Evolutionary conservation across 768 basidiomycete genomes (phyloP).

Genomic region (Sarcodon sp.): DNA sequence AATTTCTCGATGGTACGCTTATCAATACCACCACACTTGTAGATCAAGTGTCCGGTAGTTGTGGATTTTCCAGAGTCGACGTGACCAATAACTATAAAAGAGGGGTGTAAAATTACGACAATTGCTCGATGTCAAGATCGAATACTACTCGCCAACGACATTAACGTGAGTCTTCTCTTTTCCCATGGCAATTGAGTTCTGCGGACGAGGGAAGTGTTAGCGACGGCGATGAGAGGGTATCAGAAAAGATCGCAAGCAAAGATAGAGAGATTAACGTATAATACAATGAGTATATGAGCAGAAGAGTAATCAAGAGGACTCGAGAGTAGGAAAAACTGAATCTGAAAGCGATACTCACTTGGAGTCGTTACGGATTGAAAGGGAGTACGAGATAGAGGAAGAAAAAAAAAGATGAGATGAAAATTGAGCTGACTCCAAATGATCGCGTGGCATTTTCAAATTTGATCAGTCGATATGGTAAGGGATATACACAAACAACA

Average conservation of each 20-base stretch:
- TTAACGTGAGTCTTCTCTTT: slow-evolving; percentile 96
- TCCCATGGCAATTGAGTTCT: slow-evolving; percentile 65
- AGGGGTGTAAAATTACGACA: slow-evolving; percentile 12
- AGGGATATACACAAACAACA: too few relatives aligned
- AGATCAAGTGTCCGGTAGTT: slow-evolving; percentile 99
- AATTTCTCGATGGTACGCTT: slow-evolving; percentile 99
- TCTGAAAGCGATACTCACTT: too few relatives aligned
- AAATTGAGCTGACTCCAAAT: too few relatives aligned
- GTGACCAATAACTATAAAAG: slow-evolving; percentile 79
- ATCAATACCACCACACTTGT: slow-evolving; percentile 99
- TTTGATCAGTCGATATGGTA: too few relatives aligned
- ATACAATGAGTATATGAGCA: background rate
- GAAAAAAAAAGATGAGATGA: too few relatives aligned
- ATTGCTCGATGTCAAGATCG: slow-evolving; percentile 11
- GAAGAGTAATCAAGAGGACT: background rate
- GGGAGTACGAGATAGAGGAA: too few relatives aligned
- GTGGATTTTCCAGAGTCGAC: slow-evolving; percentile 99
- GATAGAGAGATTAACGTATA: background rate
- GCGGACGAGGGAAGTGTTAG: slow-evolving; percentile 19
- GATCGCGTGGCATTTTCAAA: too few relatives aligned
- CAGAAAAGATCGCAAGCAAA: slow-evolving; percentile 1
- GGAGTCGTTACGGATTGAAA: too few relatives aligned
- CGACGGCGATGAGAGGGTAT: slow-evolving; percentile 4
- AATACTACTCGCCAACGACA: slow-evolving; percentile 73
- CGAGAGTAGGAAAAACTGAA: background rate